Base-by-base conservation (phyloP, 176 grass and related monocot species). In the Eragrostis nindensis region DNA sequence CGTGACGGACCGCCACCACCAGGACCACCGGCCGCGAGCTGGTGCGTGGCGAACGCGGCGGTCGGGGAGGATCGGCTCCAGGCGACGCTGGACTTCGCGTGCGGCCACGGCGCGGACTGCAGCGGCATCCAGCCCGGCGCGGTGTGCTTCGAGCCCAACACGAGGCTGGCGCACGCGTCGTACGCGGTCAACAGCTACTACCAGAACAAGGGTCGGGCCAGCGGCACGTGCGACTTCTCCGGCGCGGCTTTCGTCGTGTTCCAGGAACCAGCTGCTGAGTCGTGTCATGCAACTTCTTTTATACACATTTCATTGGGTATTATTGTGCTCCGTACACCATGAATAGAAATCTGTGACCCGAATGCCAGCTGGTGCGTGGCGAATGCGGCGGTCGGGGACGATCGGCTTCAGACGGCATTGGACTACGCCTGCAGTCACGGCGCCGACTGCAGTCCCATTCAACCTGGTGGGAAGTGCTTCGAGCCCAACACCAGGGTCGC, bases 311-410 rank as follows among this genome's bases (percentile, higher is more conserved):
- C n/a, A n/a, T n/a, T 27, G 24, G 57, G 24, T 61, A 22, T 61
- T 6, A 22, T n/a, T 60, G 24, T 27, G 57, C 57, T 26, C 57
- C 14, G 22, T 27, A 4, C 14, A 5, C 24, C 24, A 3, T 27
- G 24, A 27, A 27, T 14, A 63, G 61, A 32, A 1, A 32, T 32
- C 41, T 69, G 77, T 25, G 50, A 46, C 11, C 63, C 85, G 16
- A 71, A 41, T 8, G 57, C 71, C 15, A 89, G 75, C 79, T 93
- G 91, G 87, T 93, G 91, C 36, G 87, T 90, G 46, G 91, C 91
- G 40, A 90, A 93, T 57, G 61, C 68, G 0, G 25, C 27, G 22
- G 80, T 24, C 1, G 87, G 84, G 25, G 76, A 65, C 48, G 48
- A 18, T 24, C 61, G 84, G 71, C 68, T 93, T 49, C 80, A 87